Conservation (phyloP, 441 rosid genomes). For the Metrosideros polymorpha region DNA sequence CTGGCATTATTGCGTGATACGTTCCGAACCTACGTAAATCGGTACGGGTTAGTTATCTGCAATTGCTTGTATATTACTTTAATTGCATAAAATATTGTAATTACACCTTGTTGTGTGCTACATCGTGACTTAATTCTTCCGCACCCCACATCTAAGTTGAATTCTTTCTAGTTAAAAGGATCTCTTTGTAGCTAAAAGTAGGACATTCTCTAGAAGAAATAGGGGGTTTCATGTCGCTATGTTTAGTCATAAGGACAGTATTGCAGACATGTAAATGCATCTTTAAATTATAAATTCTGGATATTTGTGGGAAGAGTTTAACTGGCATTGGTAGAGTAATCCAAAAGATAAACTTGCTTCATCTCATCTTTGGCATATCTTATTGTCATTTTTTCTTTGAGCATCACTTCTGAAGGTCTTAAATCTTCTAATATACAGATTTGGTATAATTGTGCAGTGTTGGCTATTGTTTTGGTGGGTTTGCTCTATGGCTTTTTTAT, state of each 20-base stretch:
- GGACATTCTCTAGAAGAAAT: background rate
- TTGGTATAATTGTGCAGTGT: conserved; percentile 40
- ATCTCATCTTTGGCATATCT: background rate
- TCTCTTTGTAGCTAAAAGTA: background rate
- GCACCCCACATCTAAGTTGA: background rate
- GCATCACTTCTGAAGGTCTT: background rate
- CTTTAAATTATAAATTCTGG: background rate
- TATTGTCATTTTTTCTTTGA: background rate
- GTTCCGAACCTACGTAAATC: background rate
- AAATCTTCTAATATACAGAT: background rate
- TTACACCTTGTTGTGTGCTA: background rate
- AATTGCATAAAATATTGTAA: background rate
- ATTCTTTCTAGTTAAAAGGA: background rate
- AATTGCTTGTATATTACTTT: background rate
- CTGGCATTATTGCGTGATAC: background rate
- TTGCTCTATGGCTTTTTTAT: conserved; percentile 96
- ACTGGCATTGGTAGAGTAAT: background rate
- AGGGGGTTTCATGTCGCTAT: background rate
- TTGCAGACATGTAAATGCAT: background rate
- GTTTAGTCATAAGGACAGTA: background rate
- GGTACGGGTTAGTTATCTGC: background rate
- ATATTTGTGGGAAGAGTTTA: background rate
- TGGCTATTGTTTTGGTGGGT: conserved; percentile 96
- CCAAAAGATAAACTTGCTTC: background rate
- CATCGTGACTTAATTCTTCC: background rate